phyloP scores from a whole-genome alignment of 495 filamentous ascomycete genomes.

The Parathielavia appendiculata region DNA sequence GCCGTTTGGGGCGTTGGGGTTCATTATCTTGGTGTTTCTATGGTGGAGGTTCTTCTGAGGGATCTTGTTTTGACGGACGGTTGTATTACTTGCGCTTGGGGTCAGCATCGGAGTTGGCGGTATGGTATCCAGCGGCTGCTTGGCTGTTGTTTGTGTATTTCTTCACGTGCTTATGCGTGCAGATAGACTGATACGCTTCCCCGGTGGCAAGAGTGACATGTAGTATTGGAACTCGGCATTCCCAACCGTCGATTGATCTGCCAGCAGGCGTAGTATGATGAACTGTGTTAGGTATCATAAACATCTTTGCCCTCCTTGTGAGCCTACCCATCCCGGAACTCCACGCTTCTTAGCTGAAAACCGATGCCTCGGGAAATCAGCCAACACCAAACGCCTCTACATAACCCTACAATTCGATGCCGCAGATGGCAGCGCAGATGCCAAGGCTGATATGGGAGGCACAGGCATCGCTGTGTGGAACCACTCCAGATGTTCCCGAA shows the following conservation, averaged over 20 bases:
- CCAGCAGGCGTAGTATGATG: not conserved
- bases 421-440: constrained; percentile 13
- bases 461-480: constrained; percentile 36
- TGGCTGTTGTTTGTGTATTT: constrained; percentile 5
- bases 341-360: not conserved
- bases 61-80: not conserved
- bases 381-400: constrained; percentile 29
- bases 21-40: constrained; percentile 77
- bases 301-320: too few relatives aligned
- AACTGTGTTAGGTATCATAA: not conserved
- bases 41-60: constrained; percentile 90
- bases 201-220: not conserved
- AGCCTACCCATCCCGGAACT: not conserved
- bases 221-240: not conserved
- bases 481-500: constrained; percentile 47
- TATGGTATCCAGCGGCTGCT: not conserved
- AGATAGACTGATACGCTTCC: not conserved
- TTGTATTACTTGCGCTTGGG: not conserved
- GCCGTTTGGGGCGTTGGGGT: constrained; percentile 70
- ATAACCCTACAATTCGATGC: constrained; percentile 35
- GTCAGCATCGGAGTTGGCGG: constrained; percentile 12
- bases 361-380: not conserved
- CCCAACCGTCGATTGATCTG: not conserved
- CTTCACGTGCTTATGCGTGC: not conserved
- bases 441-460: constrained; percentile 23